Base-by-base conservation (phyloP, 371 early-diverging fungal genomes). In the Mucor indicus region DNA sequence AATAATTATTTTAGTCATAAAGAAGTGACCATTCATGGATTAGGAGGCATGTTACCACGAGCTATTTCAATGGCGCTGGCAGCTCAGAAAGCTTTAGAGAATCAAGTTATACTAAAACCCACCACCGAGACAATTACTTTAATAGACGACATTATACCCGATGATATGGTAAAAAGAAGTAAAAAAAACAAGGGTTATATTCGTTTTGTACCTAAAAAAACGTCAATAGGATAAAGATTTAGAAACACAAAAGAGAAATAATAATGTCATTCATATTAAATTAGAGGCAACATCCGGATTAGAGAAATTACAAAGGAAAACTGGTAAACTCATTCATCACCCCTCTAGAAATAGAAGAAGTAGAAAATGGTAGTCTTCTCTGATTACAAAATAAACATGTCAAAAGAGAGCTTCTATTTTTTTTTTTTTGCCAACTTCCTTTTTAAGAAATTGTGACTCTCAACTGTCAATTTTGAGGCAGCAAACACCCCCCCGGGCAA, bases 41-140 rank as follows among this genome's bases (percentile, higher is more conserved):
- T 89, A 40, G 88, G 90, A n/a, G 86, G 85, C 2, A 79, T 83
- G 44, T 64, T 89, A 8, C 47, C 54, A 8, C 69, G 73, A 11
- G 81, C 88, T 0, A 69, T 81, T 31, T 52, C 69, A 7, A 67
- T 86, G 24, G 83, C 87, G 3, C 54, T 67, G 21, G 64, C 66
- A 8, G 60, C 67, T 4, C 75, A 81, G 46, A 57, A 60, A 27
- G 67, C 61, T 2, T 42, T 81, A 16, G 57, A 68, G 29, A 55
- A 72, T 46, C 75, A 79, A 50, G 60, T 80, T 16, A 48, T 63
- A 4, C 44, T 81, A 38, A 67, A 69, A 19, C 67, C 70, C 15
- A 69, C 64, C 1, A 81, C 80, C 8, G 69, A 67, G 23, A 79
- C 80, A 11, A 69, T 80, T 7, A 52, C 55, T 3, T 42, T 84